phyloP scores from a whole-genome alignment of 1,139 yeast genomes.

The Pichia sp. region DNA sequence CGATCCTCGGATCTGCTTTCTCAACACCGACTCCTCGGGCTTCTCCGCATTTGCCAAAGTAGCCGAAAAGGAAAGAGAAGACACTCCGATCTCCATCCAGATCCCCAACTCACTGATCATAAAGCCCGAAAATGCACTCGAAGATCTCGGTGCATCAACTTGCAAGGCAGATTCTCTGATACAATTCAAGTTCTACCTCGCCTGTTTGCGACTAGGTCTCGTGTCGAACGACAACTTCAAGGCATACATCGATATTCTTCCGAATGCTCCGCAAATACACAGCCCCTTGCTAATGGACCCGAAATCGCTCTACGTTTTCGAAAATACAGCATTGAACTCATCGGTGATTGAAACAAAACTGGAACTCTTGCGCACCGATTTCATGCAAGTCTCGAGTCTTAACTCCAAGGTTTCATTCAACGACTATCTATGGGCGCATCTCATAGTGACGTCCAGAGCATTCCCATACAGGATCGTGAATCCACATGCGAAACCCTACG shows the following conservation, averaged over 20 bases:
- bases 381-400: not conserved
- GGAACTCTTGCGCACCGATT: slow-evolving; percentile 17
- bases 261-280: slow-evolving; percentile 43
- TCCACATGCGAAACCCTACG: slow-evolving; percentile 33
- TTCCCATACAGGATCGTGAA: slow-evolving; percentile 61
- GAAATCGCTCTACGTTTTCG: slow-evolving; percentile 43
- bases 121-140: slow-evolving; percentile 22
- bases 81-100: not conserved
- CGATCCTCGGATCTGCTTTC: slow-evolving; percentile 19
- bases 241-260: slow-evolving; percentile 58
- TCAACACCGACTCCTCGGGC: slow-evolving; percentile 19
- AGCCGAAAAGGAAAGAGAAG: not conserved
- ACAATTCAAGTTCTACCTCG: slow-evolving; percentile 22
- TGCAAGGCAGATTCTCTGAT: slow-evolving; percentile 12
- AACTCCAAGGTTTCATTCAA: slow-evolving; percentile 52
- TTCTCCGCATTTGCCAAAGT: slow-evolving; percentile 11
- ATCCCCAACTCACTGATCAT: slow-evolving; percentile 23
- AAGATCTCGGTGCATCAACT: not conserved
- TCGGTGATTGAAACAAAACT: slow-evolving; percentile 17
- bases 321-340: slow-evolving; percentile 50
- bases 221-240: slow-evolving; percentile 24
- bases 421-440: slow-evolving; percentile 68
- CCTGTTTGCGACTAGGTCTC: slow-evolving; percentile 7
- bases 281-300: slow-evolving; percentile 63
- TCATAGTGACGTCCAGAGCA: slow-evolving; percentile 73